Conservation (phyloP, 169 alveolate genomes). For the Blepharisma undulans region DNA sequence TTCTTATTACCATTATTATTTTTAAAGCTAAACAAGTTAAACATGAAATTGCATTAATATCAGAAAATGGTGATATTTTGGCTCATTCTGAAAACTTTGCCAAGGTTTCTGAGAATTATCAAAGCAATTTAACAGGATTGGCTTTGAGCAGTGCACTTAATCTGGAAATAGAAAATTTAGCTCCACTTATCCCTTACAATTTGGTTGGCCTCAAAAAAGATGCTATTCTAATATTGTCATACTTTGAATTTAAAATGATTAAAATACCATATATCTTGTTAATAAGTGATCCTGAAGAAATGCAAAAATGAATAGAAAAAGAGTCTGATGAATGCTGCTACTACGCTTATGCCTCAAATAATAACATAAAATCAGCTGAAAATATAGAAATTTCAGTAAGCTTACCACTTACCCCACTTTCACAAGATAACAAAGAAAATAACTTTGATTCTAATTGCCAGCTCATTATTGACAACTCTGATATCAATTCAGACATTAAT, state of each 20-base stretch:
- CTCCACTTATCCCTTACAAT: not conserved
- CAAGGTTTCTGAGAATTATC: not conserved
- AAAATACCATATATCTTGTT: not conserved
- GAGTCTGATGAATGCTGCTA: not conserved
- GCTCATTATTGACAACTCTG: not conserved
- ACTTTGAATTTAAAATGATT: not conserved
- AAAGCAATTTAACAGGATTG: not conserved
- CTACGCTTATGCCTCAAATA: not conserved
- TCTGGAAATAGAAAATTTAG: not conserved
- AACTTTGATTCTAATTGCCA: not conserved
- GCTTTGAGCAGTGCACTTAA: not conserved
- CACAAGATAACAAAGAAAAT: not conserved
- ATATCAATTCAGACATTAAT: not conserved
- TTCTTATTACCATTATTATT: not conserved
- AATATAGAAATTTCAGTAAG: not conserved
- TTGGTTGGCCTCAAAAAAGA: not conserved
- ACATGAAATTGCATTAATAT: not conserved
- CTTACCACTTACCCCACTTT: not conserved
- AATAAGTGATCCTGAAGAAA: not conserved
- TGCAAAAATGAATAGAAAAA: not conserved
- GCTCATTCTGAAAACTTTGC: not conserved
- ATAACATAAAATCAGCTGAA: not conserved
- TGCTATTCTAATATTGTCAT: not conserved
- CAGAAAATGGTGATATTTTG: not conserved
- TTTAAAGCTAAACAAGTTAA: not conserved